Base-by-base conservation (phyloP, 1,284 basidiomycete genomes). In the Schizophyllum amplum region DNA sequence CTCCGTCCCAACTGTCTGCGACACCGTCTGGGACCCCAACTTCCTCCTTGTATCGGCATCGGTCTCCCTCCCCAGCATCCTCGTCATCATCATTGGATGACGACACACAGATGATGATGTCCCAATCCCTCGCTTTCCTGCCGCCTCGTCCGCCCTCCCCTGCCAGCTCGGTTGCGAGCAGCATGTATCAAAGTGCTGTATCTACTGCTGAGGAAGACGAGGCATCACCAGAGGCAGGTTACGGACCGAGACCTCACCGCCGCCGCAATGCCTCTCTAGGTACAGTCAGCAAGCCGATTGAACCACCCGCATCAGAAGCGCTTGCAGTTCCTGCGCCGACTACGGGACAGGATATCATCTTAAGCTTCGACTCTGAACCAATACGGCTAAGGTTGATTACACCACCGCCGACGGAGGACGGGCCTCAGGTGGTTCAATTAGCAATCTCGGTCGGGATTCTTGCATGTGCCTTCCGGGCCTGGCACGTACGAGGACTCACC, bases 101-200 rank as follows among this genome's bases (percentile, higher is more conserved):
- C 63, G 82, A 84, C 47, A 76, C 78, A 1, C 79, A 81, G 51
- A 70, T 81, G 66, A 70, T 78, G 56, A 90, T 91, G 87, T 85
- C 87, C 4, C 87, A 90, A 64, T 90, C 88, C 4, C 73, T 91
- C 51, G 82, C 78, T 5, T 76, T 72, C 49, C 73, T 91, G 47
- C 79, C 78, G 57, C 72, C 74, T 27, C 65, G 72, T 33, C 61
- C 73, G n/a, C 55, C 60, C 4, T 81, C 78, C n/a, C 75, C 78
- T 4, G 63, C 76, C 23, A 75, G 72, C 51, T 78, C 81, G 53
- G 64, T 72, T 52, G 66, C 72, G 20, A 77, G 76, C 56, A 86
- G 80, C 66, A 81, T 91, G 76, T 91, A 90, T 67, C 78, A 88
- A 63, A 91, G 88, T 63, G 86, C 87, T 2, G 64, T 88, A 24